Evolutionary conservation across 441 rosid species (phyloP).

Genomic region (Populus hybrid): DNA sequence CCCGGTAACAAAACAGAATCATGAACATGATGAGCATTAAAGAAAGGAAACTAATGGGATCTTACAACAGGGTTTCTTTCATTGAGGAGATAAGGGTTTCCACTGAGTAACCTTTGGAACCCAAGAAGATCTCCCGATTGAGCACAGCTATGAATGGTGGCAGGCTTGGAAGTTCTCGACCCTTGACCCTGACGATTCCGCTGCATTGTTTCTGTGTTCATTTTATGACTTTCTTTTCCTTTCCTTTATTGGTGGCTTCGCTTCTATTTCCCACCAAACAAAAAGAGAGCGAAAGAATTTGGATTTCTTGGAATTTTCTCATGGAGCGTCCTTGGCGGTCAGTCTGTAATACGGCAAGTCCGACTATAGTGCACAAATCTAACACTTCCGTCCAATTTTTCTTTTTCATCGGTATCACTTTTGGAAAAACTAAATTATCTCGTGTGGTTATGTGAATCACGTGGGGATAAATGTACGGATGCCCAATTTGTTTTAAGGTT

Average conservation of each 20-base stretch:
- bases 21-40: background rate
- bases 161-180: constrained; percentile 62
- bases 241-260: background rate
- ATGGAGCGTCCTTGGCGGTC: background rate
- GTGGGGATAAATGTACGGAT: no score
- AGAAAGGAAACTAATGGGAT: constrained; percentile 8
- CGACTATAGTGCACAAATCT: background rate
- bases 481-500: no score
- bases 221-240: background rate
- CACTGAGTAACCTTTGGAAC: constrained; percentile 66
- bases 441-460: no score
- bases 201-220: constrained; percentile 38
- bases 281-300: background rate
- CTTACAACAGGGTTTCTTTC: constrained; percentile 83
- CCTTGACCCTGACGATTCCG: constrained; percentile 53
- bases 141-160: constrained; percentile 79
- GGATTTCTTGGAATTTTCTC: background rate
- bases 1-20: background rate
- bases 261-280: constrained; percentile 4
- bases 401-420: no score
- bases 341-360: background rate
- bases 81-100: constrained; percentile 69
- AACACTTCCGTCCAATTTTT: background rate
- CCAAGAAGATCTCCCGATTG: constrained; percentile 76
- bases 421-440: no score